Conservation (phyloP, 148 eudicot species). For the Vaccinium myrtillus region DNA sequence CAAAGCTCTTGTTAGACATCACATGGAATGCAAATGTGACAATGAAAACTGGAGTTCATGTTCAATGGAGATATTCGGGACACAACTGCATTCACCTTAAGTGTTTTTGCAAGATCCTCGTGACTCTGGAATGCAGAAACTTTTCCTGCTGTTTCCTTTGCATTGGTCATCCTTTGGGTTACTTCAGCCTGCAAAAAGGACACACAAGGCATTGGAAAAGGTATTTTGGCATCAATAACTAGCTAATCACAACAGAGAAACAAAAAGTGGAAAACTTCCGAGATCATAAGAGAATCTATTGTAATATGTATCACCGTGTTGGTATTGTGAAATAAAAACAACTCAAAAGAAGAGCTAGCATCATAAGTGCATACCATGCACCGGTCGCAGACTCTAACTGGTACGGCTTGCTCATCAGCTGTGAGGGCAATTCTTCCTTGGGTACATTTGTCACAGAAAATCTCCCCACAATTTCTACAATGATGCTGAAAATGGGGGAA, state of each 20-base stretch:
- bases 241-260: neutral
- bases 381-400: conserved; percentile 89
- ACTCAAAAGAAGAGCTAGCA: conserved; percentile 7
- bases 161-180: conserved; percentile 71
- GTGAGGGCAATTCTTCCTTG: conserved; percentile 92
- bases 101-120: conserved; percentile 86
- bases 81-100: conserved; percentile 51
- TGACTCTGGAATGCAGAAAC: conserved; percentile 54
- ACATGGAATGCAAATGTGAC: neutral
- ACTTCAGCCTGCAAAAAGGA: conserved; percentile 74
- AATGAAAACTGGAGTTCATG: neutral
- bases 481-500: conserved; percentile 64
- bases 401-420: conserved; percentile 60
- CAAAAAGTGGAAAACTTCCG: neutral
- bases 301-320: neutral
- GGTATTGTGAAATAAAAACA: conserved; percentile 20
- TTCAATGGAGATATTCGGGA: neutral
- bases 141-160: conserved; percentile 54
- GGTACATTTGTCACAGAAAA: conserved; percentile 93
- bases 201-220: neutral
- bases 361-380: conserved; percentile 67
- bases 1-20: neutral
- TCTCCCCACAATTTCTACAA: conserved; percentile 95
- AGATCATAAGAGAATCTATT: neutral
- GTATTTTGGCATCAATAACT: neutral